A percentile compares a stretch with the other conserved stretches of the same genome.
Conservation (phyloP, 2,329 filamentous ascomycete genomes). For the Fusarium pseudograminearum region DNA sequence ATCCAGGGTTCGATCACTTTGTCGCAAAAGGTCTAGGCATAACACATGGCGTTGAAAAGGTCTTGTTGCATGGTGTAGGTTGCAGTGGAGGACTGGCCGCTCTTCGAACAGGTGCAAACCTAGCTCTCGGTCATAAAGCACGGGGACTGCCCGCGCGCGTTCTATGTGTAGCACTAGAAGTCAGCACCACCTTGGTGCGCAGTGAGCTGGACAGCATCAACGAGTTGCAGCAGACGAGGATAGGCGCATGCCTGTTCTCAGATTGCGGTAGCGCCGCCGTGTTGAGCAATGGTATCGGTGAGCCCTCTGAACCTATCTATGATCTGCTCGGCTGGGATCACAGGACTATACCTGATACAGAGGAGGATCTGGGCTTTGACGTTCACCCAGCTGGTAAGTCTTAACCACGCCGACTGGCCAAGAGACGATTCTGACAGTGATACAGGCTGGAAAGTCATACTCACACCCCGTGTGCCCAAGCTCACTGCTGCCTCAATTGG, state of each 20-base stretch:
- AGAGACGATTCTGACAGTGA: constrained; percentile 29
- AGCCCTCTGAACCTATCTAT: constrained; percentile 61
- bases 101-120: constrained; percentile 73
- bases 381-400: constrained; percentile 69
- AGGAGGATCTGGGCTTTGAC: constrained; percentile 73
- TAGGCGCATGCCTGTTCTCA: constrained; percentile 75
- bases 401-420: too few relatives aligned
- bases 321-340: constrained; percentile 75
- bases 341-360: constrained; percentile 70
- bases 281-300: constrained; percentile 72
- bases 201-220: constrained; percentile 74
- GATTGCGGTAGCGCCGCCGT: constrained; percentile 76
- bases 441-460: constrained; percentile 73
- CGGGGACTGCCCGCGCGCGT: constrained; percentile 71
- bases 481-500: constrained; percentile 64
- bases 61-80: constrained; percentile 74
- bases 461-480: constrained; percentile 71
- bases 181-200: constrained; percentile 70
- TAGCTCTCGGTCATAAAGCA: constrained; percentile 72
- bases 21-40: constrained; percentile 70
- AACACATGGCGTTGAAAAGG: constrained; percentile 70
- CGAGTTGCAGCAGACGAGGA: constrained; percentile 69
- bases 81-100: constrained; percentile 73
- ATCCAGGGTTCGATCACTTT: constrained; percentile 76
- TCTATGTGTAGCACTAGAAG: constrained; percentile 73